Conservation (phyloP, 225 moss, liverwort and hornwort species). For the Bryoerythrophyllum caledonicum region DNA sequence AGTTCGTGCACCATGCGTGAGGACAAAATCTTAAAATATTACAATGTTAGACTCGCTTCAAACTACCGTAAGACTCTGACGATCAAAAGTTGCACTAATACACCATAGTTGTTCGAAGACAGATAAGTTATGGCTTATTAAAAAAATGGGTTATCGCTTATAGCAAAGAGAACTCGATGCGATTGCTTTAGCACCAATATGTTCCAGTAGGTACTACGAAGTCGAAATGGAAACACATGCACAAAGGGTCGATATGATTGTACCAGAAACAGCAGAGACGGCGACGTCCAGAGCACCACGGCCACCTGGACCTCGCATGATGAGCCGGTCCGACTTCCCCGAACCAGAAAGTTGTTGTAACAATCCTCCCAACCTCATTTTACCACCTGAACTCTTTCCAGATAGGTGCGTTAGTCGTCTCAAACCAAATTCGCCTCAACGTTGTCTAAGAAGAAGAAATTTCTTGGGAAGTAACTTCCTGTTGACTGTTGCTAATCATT, state of each 20-base stretch:
- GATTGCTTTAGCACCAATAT: neutral
- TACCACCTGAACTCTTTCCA: slow-evolving; percentile 64
- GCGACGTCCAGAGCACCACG: slow-evolving; percentile 97
- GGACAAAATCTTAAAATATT: neutral
- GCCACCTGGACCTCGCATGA: slow-evolving; percentile 97
- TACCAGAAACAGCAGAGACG: slow-evolving; percentile 75
- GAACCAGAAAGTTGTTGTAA: slow-evolving; percentile 64
- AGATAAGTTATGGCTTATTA: neutral
- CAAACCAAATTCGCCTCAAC: slow-evolving; percentile 22
- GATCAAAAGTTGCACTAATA: neutral
- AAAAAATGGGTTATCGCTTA: neutral
- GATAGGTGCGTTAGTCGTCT: slow-evolving; percentile 20
- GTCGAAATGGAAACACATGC: neutral
- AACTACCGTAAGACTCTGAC: slow-evolving; percentile 17
- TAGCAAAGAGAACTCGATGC: neutral
- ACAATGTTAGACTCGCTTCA: slow-evolving; percentile 1
- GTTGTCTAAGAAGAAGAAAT: neutral
- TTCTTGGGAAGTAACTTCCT: neutral
- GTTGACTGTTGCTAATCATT: neutral
- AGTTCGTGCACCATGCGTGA: slow-evolving; percentile 19
- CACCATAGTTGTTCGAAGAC: neutral
- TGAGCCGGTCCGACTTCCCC: slow-evolving; percentile 80
- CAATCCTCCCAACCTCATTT: slow-evolving; percentile 68
- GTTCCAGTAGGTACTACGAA: neutral
- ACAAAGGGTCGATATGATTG: neutral